Conservation (phyloP, 2,329 filamentous ascomycete genomes). For the Aspergillus fumigatus region DNA sequence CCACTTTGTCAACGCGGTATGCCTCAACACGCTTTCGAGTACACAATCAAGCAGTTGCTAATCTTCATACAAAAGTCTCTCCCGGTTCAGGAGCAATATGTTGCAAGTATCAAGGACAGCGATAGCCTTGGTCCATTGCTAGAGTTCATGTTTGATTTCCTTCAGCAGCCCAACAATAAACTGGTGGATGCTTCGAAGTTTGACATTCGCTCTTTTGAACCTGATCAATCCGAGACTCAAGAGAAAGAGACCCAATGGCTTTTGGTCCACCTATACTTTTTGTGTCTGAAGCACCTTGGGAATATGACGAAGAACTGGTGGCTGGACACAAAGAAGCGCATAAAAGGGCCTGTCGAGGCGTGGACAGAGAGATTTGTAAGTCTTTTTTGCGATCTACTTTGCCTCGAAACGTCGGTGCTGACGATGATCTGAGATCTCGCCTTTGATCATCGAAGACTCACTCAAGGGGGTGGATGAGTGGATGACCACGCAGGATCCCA, state of each 20-base stretch:
- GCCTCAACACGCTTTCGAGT: conserved; percentile 2
- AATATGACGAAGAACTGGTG: conserved; percentile 81
- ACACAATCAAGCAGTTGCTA: conserved; percentile 14
- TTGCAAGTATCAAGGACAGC: conserved; percentile 70
- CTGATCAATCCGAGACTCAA: conserved; percentile 57
- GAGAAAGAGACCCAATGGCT: conserved; percentile 79
- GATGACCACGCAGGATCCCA: conserved; percentile 40
- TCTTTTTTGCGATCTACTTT: conserved; percentile 39
- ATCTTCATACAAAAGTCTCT: conserved; percentile 52
- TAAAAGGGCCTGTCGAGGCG: conserved; percentile 72
- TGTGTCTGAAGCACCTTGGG: conserved; percentile 70
- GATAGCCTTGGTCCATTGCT: conserved; percentile 66
- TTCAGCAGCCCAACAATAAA: conserved; percentile 71
- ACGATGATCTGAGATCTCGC: conserved; percentile 35
- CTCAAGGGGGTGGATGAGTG: conserved; percentile 39
- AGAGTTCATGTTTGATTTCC: conserved; percentile 75
- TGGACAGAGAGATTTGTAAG: conserved; percentile 88
- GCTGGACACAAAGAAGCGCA: conserved; percentile 69
- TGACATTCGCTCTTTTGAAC: conserved; percentile 60
- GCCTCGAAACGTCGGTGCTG: background rate
- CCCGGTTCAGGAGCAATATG: conserved; percentile 77
- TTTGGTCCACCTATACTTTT: conserved; percentile 79
- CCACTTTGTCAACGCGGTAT: conserved; percentile 66
- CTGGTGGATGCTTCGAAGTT: conserved; percentile 68
- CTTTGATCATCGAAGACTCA: conserved; percentile 38